Base-by-base conservation (phyloP, 345 rosid species). In the Eutrema japonicum region DNA sequence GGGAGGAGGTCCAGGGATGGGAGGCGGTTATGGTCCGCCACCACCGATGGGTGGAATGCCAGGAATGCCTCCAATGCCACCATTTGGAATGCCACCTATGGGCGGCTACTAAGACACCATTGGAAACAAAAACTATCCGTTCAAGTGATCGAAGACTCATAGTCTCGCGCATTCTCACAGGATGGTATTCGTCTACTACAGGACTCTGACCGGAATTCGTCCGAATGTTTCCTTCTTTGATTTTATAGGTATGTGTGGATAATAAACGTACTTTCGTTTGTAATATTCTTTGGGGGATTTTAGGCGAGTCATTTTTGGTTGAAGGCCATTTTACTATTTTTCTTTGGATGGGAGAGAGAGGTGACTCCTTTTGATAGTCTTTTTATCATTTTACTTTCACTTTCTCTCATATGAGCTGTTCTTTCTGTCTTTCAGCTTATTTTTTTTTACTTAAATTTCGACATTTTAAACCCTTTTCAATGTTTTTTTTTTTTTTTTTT, bases 1-100 rank as follows among this genome's bases (percentile, higher is more conserved):
- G 97, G 88, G 83, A 43, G 84, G 83, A 46, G 72, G 64, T 52
- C 68, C 77, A 16, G 68, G 55, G 37, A 71, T 71, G 77, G 77
- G 75, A 50, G 78, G 77, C 16, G 78, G 73, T 22, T 79, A 71
- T 40, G 82, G 74, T 46, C 84, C 82, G 40, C 82, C 85, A 8
- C 89, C 84, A 47, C 83, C 78, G 1, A 88, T 85, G 89, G 81
- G 84, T 0, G 95, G 96, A 7, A 83, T 87, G 87, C 89, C 85
- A 9, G 87, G 89, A 59, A 84, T 89, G 96, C 77, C 81, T 14
- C 80, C 80, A 22, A 78, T 78, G 81, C 91, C 87, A 49, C 85
- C 89, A 61, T 88, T 64, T 33, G 94, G 94, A 57, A 78, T 78
- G 81, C 91, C 88, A 50, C 86, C 89, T 11, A 85, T 84, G 92